Percentiles rank a stretch among this genome's conserved stretches.
These are phyloP conservation scores for Nidularia sp. DNA, from an alignment of 768 basidiomycete genomes.

Conservation along the genomic window DNA sequence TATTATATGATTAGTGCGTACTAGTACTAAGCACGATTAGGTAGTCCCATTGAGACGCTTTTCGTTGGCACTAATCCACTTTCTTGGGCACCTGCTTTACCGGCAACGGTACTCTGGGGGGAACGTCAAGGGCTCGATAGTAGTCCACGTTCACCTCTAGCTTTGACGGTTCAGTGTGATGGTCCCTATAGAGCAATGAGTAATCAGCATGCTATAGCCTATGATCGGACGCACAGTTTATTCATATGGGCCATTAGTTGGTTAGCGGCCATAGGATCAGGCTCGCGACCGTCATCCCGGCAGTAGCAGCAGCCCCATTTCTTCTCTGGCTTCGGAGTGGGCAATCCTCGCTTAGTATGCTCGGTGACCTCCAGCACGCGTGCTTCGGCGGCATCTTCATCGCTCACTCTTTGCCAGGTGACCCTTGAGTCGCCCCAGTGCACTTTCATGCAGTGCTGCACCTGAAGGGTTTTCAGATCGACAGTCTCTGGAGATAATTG, in stretches of 20 bases:
- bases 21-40: too few relatives aligned
- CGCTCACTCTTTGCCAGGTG: slow-evolving; percentile 21
- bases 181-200: neutral
- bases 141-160: neutral
- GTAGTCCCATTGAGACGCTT: too few relatives aligned
- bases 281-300: slow-evolving; percentile 14
- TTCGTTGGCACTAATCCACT: too few relatives aligned
- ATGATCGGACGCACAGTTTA: neutral
- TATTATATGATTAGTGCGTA: too few relatives aligned
- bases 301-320: slow-evolving; percentile 24
- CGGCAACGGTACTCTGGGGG: neutral
- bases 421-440: slow-evolving; percentile 23
- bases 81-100: neutral
- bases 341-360: slow-evolving; percentile 6
- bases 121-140: neutral
- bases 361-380: slow-evolving; percentile 13
- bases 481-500: neutral
- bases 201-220: neutral
- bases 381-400: slow-evolving; percentile 16
- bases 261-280: slow-evolving; percentile 13
- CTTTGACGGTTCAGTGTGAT: neutral
- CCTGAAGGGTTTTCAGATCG: slow-evolving; percentile 10
- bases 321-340: neutral
- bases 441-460: slow-evolving; percentile 22
- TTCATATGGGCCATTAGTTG: slow-evolving; percentile 11